Evolutionary conservation across 2,329 filamentous ascomycete genomes (phyloP), one percentile per base, ranked within the genome.

Genomic region (Elsinoe arachidis): DNA sequence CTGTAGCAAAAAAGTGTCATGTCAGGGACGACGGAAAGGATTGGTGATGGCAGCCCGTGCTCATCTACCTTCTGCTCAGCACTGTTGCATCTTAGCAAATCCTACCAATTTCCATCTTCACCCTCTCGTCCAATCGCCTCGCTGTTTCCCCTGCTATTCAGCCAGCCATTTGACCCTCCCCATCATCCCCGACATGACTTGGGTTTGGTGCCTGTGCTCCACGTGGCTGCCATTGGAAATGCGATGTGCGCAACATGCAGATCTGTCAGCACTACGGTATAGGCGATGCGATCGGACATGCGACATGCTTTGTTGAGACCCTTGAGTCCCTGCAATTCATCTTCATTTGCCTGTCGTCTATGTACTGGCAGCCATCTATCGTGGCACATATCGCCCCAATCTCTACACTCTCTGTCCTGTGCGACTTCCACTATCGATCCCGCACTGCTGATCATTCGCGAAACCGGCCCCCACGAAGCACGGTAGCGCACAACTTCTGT

Each of bases 301-400:
- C 5, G 37, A 39, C 26, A 30, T 30, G 26, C 23, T 26, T 15
- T 51, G 14, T 35, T 15, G 17, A 51, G 46, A 26, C 26, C 33
- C 46, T 34, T 51, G 30, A 17, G 26, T 26, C 46, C 19, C 46
- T 17, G 46, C 46, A 51, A 51, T 34, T 34, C 33, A 14, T 51
- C 46, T 51, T 19, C 46, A 51, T 51, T 51, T 11, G 46, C 33
- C 46, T 51, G 46, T 51, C 46, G 46, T 51, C 46, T 51, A 51
- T 51, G 6, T 51, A 35, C 46, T 51, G 26, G 21, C 14, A 34
- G 5, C 26, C 46, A 15, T 15, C 46, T 51, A 35, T 15, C 17
- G 34, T 51, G 12, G 26, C 17, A n/a, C 26, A 15, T 19, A 21
- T 19, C 15, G 11, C 15, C 14, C 19, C 15, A 19, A 19, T 15